These are phyloP conservation scores for Lepiota brunneoincarnata DNA, from an alignment of 768 basidiomycete species.

Conservation along the genomic window DNA sequence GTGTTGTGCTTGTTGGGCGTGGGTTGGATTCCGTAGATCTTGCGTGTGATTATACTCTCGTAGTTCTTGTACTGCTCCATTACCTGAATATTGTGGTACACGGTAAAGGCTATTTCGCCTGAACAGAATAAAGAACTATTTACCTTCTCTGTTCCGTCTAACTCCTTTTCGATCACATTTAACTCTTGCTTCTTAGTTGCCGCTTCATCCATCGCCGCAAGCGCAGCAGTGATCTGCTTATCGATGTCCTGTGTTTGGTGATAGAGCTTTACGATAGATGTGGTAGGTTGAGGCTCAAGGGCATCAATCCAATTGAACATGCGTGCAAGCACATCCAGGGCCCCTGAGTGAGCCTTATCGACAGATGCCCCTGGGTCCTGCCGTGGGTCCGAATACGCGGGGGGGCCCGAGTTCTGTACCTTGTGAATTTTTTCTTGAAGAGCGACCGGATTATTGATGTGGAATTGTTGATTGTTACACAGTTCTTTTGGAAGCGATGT, in stretches of 20 bases:
- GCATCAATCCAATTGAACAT: slow-evolving; percentile 17
- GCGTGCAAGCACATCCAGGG: slow-evolving; percentile 7
- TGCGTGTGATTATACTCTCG: no score
- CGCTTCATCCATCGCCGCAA: slow-evolving; percentile 14
- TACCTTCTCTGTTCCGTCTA: slow-evolving; percentile 9
- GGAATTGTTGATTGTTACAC: slow-evolving; percentile 1
- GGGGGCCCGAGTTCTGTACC: no score
- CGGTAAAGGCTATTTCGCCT: no score
- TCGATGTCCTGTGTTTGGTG: slow-evolving; percentile 14
- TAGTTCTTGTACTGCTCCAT: no score
- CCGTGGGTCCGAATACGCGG: no score
- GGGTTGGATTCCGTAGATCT: no score
- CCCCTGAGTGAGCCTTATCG: slow-evolving; percentile 4
- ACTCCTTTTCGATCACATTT: background rate
- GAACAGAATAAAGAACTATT: no score
- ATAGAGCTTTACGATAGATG: slow-evolving; percentile 11
- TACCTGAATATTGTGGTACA: no score
- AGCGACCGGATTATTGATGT: slow-evolving; percentile 15
- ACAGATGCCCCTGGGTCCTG: no score
- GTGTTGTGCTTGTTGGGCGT: no score
- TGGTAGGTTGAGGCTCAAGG: slow-evolving; percentile 15
- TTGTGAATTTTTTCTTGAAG: slow-evolving; percentile 11
- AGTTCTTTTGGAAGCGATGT: slow-evolving; percentile 17
- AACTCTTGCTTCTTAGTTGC: slow-evolving; percentile 12
- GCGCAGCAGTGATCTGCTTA: slow-evolving; percentile 8